phyloP scores from a whole-genome alignment of 768 basidiomycete species.

The Fomitopsis pulvina region DNA sequence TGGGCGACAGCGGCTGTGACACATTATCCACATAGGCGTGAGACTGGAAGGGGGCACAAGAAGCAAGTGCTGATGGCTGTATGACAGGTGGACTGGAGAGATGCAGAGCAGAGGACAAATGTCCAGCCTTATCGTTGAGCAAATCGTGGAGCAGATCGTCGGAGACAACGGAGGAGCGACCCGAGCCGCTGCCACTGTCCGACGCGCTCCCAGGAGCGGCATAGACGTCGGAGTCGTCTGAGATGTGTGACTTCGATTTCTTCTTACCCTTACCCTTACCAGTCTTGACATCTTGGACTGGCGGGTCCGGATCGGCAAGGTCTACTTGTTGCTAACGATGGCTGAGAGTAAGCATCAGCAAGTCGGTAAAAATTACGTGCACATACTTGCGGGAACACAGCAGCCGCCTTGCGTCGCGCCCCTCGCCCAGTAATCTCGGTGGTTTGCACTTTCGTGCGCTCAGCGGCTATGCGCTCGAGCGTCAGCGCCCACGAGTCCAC shows the following conservation, averaged over 20 bases:
- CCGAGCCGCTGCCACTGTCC: neutral
- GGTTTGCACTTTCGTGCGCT: constrained; percentile 40
- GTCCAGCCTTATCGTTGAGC: neutral
- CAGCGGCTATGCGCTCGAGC: constrained; percentile 41
- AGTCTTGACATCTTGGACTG: constrained; percentile 20
- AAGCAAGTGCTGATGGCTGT: neutral
- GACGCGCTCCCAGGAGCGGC: constrained; percentile 20
- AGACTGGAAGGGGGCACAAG: neutral
- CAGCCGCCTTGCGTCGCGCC: constrained; percentile 62
- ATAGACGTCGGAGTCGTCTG: constrained; percentile 38
- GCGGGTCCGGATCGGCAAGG: constrained; percentile 28
- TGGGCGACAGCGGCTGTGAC: constrained; percentile 8
- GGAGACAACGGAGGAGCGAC: neutral
- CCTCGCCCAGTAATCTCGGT: constrained; percentile 64
- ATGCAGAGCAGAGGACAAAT: neutral
- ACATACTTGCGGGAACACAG: constrained; percentile 37
- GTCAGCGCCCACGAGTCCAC: constrained; percentile 81
- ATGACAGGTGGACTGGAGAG: neutral
- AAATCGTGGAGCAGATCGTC: neutral
- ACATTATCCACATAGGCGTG: neutral
- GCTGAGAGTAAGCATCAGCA: constrained; percentile 4
- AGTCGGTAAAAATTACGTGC: neutral
- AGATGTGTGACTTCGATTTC: constrained; percentile 22
- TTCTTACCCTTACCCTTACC: constrained; percentile 24
- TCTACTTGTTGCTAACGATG: constrained; percentile 21